Percentiles rank a stretch among this genome's conserved stretches.
These are phyloP conservation scores for Talaromyces amestolkiae DNA, from an alignment of 2,329 filamentous ascomycete genomes.

Conservation along the genomic window DNA sequence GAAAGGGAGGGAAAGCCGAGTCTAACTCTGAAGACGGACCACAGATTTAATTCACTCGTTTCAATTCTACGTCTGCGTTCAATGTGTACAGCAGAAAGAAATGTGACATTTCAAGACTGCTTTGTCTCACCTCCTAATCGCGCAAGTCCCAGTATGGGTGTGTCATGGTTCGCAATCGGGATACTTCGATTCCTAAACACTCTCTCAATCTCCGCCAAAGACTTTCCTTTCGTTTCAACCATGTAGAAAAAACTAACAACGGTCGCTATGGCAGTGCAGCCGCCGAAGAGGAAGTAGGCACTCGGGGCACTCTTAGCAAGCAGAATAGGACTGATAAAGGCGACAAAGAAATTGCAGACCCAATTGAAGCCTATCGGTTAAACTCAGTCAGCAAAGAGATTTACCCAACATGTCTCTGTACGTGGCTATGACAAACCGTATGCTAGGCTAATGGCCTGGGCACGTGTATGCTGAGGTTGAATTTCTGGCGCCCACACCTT, in stretches of 20 bases:
- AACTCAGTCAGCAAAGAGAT: conserved; percentile 25
- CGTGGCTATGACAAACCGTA: conserved; percentile 48
- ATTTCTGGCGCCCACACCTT: conserved; percentile 60
- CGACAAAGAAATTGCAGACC: conserved; percentile 44
- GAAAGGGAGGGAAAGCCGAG: not conserved
- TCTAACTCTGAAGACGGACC: not conserved
- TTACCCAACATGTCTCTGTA: no score
- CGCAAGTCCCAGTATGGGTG: not conserved
- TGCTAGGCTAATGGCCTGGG: conserved; percentile 53
- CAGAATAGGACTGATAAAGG: conserved; percentile 45
- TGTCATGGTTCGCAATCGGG: not conserved
- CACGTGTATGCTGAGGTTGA: conserved; percentile 55
- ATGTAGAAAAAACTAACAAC: conserved; percentile 45
- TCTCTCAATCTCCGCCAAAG: conserved; percentile 50
- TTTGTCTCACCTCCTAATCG: not conserved
- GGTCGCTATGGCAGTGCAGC: conserved; percentile 39
- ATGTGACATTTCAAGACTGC: not conserved
- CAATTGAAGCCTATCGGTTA: not conserved
- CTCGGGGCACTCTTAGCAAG: conserved; percentile 44
- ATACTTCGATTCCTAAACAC: conserved; percentile 36
- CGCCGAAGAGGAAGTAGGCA: conserved; percentile 49
- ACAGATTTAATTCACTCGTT: not conserved
- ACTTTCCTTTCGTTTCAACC: conserved; percentile 51
- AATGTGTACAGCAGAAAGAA: not conserved
- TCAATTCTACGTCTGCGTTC: not conserved